Evolutionary conservation across 352 stramenopile species (phyloP).

Genomic region (Pythium monospermum): DNA sequence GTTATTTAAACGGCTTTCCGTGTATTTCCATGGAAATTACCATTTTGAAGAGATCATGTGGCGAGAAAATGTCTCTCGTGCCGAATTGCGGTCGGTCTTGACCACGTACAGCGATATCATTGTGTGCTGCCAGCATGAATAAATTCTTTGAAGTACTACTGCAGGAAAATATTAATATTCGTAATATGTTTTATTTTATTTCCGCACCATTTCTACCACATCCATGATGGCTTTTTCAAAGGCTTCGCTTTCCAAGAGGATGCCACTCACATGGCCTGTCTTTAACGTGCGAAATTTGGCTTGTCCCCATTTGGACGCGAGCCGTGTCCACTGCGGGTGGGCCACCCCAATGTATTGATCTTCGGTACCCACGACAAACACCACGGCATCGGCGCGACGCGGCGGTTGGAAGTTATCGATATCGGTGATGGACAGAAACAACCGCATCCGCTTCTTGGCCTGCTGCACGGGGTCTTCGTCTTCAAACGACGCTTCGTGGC

Average conservation of each 20-base stretch:
- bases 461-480: slow-evolving; percentile 54
- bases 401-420: slow-evolving; percentile 78
- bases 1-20: slow-evolving; percentile 74
- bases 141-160: neutral
- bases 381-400: slow-evolving; percentile 53
- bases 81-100: slow-evolving; percentile 73
- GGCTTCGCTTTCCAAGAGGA: slow-evolving; percentile 61
- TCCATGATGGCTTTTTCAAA: slow-evolving; percentile 74
- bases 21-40: slow-evolving; percentile 85
- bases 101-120: slow-evolving; percentile 86
- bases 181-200: neutral
- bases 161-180: neutral
- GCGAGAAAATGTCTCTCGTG: slow-evolving; percentile 77
- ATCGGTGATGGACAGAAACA: slow-evolving; percentile 77
- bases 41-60: slow-evolving; percentile 90
- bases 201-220: slow-evolving; percentile 32
- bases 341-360: slow-evolving; percentile 72
- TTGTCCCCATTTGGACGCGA: slow-evolving; percentile 50
- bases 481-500: slow-evolving; percentile 15
- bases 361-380: slow-evolving; percentile 74
- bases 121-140: slow-evolving; percentile 77
- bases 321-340: slow-evolving; percentile 50
- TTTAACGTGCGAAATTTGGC: slow-evolving; percentile 61
- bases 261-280: slow-evolving; percentile 73
- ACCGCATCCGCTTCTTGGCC: slow-evolving; percentile 71